These are phyloP conservation scores for Graphium sp. DNA, from an alignment of 2,329 filamentous ascomycete genomes.

Conservation along the genomic window DNA sequence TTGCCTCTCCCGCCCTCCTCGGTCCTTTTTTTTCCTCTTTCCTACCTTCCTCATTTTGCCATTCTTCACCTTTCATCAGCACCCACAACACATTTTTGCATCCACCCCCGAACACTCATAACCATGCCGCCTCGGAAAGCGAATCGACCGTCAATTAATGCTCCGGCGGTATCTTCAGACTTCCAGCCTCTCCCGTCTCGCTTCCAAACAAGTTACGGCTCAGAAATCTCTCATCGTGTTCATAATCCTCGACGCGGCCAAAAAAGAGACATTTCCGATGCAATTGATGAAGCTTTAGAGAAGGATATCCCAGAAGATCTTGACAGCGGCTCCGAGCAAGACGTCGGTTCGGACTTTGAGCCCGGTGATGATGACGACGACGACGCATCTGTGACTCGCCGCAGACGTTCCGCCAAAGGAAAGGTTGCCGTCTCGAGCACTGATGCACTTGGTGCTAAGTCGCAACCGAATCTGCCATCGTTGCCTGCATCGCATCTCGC, in stretches of 20 bases:
- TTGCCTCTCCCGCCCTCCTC: too few relatives aligned
- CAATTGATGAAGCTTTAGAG: constrained; percentile 8
- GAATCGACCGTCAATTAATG: too few relatives aligned
- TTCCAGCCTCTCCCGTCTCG: constrained; percentile 8
- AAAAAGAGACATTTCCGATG: constrained; percentile 7
- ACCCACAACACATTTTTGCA: too few relatives aligned
- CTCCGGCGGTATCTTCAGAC: too few relatives aligned
- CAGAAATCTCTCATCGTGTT: constrained; percentile 7
- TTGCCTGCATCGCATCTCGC: neutral
- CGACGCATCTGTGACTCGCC: neutral
- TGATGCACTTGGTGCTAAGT: neutral
- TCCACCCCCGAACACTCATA: too few relatives aligned
- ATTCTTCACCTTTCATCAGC: too few relatives aligned
- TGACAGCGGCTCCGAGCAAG: constrained; percentile 5
- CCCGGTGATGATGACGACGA: neutral
- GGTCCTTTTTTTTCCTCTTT: too few relatives aligned
- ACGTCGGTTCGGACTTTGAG: neutral
- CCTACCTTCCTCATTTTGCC: too few relatives aligned
- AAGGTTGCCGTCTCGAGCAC: neutral
- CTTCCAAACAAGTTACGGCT: constrained; percentile 9
- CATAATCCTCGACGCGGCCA: constrained; percentile 9
- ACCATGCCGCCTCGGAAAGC: too few relatives aligned
- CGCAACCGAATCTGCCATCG: neutral
- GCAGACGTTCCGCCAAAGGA: constrained; percentile 1
- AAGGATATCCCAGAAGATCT: constrained; percentile 5